phyloP scores from a whole-genome alignment of 768 basidiomycete species.

The Clitopilus hobsonii region DNA sequence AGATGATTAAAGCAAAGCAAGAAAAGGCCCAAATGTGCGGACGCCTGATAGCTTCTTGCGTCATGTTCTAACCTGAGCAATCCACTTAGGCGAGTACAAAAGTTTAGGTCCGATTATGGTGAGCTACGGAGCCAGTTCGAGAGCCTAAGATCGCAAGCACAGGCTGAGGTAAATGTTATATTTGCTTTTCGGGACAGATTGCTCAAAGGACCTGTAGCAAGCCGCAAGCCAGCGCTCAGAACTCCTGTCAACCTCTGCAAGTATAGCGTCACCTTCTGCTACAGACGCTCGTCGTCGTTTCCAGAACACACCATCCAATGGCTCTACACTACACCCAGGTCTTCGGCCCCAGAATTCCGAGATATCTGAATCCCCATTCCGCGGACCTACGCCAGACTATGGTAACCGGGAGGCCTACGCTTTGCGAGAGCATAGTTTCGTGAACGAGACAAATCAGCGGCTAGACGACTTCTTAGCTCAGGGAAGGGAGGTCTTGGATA shows the following conservation, averaged over 20 bases:
- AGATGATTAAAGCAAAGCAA: conserved; percentile 94
- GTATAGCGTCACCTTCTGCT: conserved; percentile 32
- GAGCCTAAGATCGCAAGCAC: conserved; percentile 57
- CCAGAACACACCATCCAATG: conserved; percentile 35
- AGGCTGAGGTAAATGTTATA: conserved; percentile 34
- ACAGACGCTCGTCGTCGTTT: conserved; percentile 65
- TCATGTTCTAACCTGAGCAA: neutral
- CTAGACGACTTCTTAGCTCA: conserved; percentile 92
- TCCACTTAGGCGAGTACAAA: conserved; percentile 75
- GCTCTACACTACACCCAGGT: conserved; percentile 50
- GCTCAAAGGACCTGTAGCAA: conserved; percentile 35
- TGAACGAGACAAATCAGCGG: conserved; percentile 74
- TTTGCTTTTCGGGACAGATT: neutral
- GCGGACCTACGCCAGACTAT: conserved; percentile 47
- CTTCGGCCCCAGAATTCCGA: conserved; percentile 44
- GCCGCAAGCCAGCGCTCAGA: conserved; percentile 58
- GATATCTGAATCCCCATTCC: conserved; percentile 84
- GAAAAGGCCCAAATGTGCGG: conserved; percentile 91
- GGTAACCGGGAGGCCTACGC: conserved; percentile 71
- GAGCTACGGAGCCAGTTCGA: conserved; percentile 86
- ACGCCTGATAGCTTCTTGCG: conserved; percentile 1
- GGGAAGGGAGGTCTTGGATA: conserved; percentile 87
- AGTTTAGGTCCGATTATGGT: conserved; percentile 82
- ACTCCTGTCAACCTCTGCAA: conserved; percentile 48
- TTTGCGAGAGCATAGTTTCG: conserved; percentile 83